Percentiles rank a stretch among this genome's conserved stretches.
phyloP scores from a whole-genome alignment of 495 filamentous ascomycete species.

The Hamigera avellanea region DNA sequence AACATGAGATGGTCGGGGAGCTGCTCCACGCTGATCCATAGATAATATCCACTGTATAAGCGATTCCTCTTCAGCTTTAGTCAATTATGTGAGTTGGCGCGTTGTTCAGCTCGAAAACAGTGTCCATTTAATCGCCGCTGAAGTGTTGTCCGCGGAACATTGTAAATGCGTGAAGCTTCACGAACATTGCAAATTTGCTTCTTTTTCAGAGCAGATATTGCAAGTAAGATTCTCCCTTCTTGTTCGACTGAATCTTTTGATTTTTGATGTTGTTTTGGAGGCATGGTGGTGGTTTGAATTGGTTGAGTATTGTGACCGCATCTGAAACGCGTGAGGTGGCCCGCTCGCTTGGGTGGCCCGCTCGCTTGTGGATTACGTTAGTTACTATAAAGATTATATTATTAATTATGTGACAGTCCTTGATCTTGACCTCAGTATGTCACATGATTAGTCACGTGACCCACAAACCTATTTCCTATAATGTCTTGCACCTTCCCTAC shows the following conservation, averaged over 20 bases:
- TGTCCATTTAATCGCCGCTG: not conserved
- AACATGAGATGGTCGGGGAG: slow-evolving; percentile 12
- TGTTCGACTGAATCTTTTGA: not conserved
- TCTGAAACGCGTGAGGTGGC: too few relatives aligned
- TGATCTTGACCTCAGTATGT: too few relatives aligned
- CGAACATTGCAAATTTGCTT: not conserved
- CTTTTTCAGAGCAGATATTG: not conserved
- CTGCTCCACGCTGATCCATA: slow-evolving; percentile 17
- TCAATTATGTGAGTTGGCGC: slow-evolving; percentile 1
- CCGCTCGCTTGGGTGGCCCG: too few relatives aligned
- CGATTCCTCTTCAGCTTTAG: slow-evolving; percentile 10
- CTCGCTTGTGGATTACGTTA: too few relatives aligned
- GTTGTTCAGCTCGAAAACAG: not conserved
- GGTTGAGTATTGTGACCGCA: too few relatives aligned
- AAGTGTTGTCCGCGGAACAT: not conserved
- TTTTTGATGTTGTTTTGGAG: not conserved
- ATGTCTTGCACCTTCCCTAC: too few relatives aligned
- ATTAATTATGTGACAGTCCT: too few relatives aligned
- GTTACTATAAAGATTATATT: too few relatives aligned
- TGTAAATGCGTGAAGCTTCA: not conserved
- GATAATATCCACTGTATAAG: slow-evolving; percentile 19
- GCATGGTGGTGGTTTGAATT: slow-evolving; percentile 1
- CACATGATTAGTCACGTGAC: too few relatives aligned
- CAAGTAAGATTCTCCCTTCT: not conserved
- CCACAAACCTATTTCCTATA: too few relatives aligned